Conservation (phyloP, 768 basidiomycete species). For the Psilocybe cubensis region DNA sequence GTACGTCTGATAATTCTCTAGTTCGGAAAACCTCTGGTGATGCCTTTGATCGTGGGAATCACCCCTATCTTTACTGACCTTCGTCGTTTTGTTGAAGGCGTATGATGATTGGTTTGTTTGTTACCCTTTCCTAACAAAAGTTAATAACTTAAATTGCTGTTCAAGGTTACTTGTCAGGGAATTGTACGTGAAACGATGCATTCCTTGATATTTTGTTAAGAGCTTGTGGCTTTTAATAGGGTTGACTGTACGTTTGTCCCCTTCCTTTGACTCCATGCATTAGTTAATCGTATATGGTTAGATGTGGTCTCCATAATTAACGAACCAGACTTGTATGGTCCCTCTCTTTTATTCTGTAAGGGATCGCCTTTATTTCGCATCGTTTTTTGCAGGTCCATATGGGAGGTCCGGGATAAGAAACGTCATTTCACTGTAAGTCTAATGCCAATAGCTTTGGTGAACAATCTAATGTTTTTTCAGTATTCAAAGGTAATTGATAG, state of each 20-base stretch:
- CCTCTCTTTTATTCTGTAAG: conserved; percentile 6
- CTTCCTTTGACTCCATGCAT: neutral
- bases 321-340: conserved; percentile 77
- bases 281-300: conserved; percentile 25
- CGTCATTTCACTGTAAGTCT: conserved; percentile 79
- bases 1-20: conserved; percentile 23
- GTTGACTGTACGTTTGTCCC: conserved; percentile 64
- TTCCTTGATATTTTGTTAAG: neutral
- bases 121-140: neutral
- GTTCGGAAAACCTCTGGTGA: conserved; percentile 79
- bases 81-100: conserved; percentile 22
- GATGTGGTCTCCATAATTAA: conserved; percentile 76
- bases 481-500: conserved; percentile 22
- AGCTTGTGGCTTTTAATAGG: conserved; percentile 34
- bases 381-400: conserved; percentile 65
- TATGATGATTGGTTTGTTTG: conserved; percentile 46
- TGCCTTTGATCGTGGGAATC: conserved; percentile 23
- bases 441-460: neutral
- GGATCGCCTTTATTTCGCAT: neutral
- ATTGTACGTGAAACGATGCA: conserved; percentile 52
- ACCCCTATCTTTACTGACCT: neutral
- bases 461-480: conserved; percentile 4
- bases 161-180: conserved; percentile 72
- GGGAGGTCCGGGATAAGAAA: conserved; percentile 90
- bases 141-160: neutral